Evolutionary conservation across 495 filamentous ascomycete species (phyloP).

Genomic region (Neurospora sp.): DNA sequence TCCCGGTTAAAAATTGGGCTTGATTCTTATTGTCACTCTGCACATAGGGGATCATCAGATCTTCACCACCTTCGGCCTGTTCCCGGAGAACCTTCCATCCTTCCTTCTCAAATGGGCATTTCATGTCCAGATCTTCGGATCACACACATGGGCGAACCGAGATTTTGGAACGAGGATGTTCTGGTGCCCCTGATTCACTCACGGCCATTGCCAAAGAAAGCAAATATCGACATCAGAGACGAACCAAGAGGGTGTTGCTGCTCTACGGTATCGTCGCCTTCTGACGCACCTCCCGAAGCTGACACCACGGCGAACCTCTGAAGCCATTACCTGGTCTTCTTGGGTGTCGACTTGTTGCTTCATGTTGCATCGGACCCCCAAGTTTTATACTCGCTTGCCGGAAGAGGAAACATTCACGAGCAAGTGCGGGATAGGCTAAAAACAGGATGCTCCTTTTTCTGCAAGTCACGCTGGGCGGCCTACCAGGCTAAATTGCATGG

Average conservation of each 20-base stretch:
- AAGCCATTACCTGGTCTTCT: neutral
- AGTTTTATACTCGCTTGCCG: neutral
- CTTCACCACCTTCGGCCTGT: neutral
- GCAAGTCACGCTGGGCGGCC: neutral
- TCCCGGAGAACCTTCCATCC: slow-evolving; percentile 1
- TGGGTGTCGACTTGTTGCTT: neutral
- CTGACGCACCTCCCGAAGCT: neutral
- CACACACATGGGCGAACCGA: slow-evolving; percentile 1
- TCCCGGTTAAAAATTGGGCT: neutral
- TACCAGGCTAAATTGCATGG: slow-evolving; percentile 1
- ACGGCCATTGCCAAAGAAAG: neutral
- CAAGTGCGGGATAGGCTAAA: slow-evolving; percentile 2
- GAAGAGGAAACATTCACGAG: neutral
- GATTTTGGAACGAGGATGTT: neutral
- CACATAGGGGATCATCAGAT: neutral
- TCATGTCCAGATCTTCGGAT: neutral
- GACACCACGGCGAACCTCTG: neutral
- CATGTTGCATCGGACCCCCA: neutral
- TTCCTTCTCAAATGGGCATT: slow-evolving; percentile 1
- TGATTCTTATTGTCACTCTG: neutral
- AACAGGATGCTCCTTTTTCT: neutral
- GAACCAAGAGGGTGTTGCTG: neutral
- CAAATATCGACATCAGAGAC: neutral
- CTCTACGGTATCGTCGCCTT: neutral
- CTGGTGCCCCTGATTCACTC: neutral